These are phyloP conservation scores for Camelina laxa DNA, from an alignment of 345 rosid genomes.

Conservation along the genomic window DNA sequence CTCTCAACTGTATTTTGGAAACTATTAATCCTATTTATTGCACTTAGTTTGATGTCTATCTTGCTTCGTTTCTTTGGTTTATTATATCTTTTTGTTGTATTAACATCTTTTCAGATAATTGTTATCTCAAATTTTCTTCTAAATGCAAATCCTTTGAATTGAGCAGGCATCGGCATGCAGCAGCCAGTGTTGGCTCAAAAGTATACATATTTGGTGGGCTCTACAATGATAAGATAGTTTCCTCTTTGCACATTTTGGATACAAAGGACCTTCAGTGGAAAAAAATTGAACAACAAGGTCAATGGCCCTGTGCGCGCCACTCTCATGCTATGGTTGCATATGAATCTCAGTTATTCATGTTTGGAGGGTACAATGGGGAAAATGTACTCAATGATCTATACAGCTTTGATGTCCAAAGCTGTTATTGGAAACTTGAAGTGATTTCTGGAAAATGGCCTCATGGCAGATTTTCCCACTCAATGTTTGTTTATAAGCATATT, in stretches of 20 bases:
- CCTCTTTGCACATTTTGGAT: conserved; percentile 64
- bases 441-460: conserved; percentile 70
- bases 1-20: not conserved
- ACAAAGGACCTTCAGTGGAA: conserved; percentile 63
- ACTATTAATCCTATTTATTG: not conserved
- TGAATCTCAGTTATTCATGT: conserved; percentile 64
- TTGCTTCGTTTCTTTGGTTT: conserved; percentile 2
- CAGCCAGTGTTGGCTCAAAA: conserved; percentile 68
- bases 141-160: conserved; percentile 32
- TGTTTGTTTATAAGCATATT: conserved; percentile 69
- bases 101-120: conserved; percentile 1
- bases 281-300: conserved; percentile 60
- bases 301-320: conserved; percentile 80
- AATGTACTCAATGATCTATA: conserved; percentile 74
- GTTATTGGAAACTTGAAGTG: conserved; percentile 72
- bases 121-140: not conserved
- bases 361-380: conserved; percentile 83
- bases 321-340: conserved; percentile 87
- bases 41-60: not conserved
- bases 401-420: conserved; percentile 67
- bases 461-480: conserved; percentile 87
- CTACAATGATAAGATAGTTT: conserved; percentile 54
- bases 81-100: not conserved
- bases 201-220: conserved; percentile 85
- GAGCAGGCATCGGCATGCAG: conserved; percentile 90